Percentiles rank a stretch among this genome's conserved stretches.
phyloP scores from a whole-genome alignment of 2,329 filamentous ascomycete species.

The Botrytis fragariae region DNA sequence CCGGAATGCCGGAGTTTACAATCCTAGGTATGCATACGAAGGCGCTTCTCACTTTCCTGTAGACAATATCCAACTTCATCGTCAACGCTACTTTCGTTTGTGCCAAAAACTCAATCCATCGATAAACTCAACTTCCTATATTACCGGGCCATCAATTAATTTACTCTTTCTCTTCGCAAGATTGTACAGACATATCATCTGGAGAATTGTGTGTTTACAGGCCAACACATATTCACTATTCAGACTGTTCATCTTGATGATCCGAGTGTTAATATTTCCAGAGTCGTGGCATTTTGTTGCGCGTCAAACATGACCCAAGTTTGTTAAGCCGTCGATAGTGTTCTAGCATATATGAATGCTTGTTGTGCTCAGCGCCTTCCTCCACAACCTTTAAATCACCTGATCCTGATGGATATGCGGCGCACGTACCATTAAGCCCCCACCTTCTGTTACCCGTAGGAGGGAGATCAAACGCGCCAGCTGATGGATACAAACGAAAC shows the following conservation, averaged over 20 bases:
- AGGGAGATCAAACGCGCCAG: slow-evolving; percentile 3
- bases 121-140: neutral
- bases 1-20: neutral
- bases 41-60: neutral
- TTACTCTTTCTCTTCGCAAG: neutral
- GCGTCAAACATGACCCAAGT: neutral
- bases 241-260: neutral
- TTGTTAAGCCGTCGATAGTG: too few species aligned
- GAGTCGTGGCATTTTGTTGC: neutral
- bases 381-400: neutral
- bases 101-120: neutral
- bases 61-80: neutral
- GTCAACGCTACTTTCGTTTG: too few species aligned
- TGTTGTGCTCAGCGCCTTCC: neutral
- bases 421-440: neutral
- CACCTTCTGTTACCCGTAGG: neutral
- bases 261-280: neutral
- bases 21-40: neutral
- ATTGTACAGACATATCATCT: neutral
- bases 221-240: neutral
- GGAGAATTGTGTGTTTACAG: neutral
- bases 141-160: neutral
- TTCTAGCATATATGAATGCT: neutral
- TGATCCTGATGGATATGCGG: too few species aligned
- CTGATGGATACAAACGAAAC: neutral